A percentile compares a stretch with the other conserved stretches of the same genome.
These are phyloP conservation scores for Tolypocladium ovalisporum DNA, from an alignment of 2,329 filamentous ascomycete species.

Conservation along the genomic window DNA sequence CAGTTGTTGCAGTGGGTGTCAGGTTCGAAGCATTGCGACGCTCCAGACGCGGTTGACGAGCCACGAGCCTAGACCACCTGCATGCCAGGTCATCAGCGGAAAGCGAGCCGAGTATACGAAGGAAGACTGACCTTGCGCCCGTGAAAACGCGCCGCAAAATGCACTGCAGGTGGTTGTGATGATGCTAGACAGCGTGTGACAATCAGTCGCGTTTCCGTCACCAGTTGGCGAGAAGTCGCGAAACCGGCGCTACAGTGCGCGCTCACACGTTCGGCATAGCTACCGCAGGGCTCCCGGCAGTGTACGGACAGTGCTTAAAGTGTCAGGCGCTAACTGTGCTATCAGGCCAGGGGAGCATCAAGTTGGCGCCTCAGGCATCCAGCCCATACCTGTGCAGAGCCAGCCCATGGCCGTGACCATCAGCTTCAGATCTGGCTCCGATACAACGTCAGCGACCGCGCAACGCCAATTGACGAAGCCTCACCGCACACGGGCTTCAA, in stretches of 20 bases:
- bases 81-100: conserved; percentile 3
- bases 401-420: neutral
- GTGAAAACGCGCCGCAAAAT: conserved; percentile 1
- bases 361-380: conserved; percentile 12
- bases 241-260: conserved; percentile 7
- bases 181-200: neutral
- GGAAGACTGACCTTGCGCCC: conserved; percentile 1
- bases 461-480: neutral
- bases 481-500: neutral
- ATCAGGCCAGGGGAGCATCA: neutral
- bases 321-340: neutral
- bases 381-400: neutral
- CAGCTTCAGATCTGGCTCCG: neutral
- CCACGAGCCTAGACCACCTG: conserved; percentile 5
- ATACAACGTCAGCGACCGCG: neutral
- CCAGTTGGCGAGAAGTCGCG: conserved; percentile 3
- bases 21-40: conserved; percentile 12
- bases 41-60: conserved; percentile 2
- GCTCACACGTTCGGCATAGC: neutral
- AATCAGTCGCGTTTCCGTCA: conserved; percentile 8
- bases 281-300: neutral
- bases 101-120: neutral
- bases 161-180: neutral
- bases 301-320: neutral
- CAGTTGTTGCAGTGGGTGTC: conserved; percentile 9